Evolutionary conservation across 495 filamentous ascomycete genomes (phyloP), one percentile per base, ranked within the genome.

Genomic region (Penicillium simplicissimum): DNA sequence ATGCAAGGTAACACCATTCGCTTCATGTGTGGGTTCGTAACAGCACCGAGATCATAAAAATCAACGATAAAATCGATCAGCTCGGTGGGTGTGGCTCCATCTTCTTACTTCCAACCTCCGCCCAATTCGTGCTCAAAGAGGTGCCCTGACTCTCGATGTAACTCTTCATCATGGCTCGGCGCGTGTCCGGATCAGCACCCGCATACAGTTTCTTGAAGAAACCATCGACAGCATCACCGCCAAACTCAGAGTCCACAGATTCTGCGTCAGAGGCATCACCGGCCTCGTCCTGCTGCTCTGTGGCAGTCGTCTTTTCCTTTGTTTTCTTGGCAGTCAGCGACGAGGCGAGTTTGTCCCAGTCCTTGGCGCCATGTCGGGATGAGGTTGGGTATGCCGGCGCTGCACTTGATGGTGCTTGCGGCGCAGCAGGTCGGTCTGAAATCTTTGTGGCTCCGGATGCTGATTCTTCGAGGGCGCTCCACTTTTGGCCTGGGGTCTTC

Each of bases 151-250:
- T 97, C 78, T 98, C 95, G 23, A 85, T 74, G 67, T 90, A 98
- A 73, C 92, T 96, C 84, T 98, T 98, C 85, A 96, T 91, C 95
- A 98, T 98, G 3, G 95, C 95, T 4, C 92, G 84, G 66, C 84
- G 85, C 37, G 91, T 91, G 61, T 98, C 93, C 0, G 86, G 84
- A 55, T 90, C 87, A 0, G 92, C 89, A 55, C 80, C 80, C 62
- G 89, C 87, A 74, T 95, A 98, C 0, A 98, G 81, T 70, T 88
- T 88, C 81, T 96, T 94, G 82, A 98, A 98, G 77, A 98, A 98
- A 3, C 69, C 73, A 62, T 95, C 90, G 4, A 91, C 89, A n/a
- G 90, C 84, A 53, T 91, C 88, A 5, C 81, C 85, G 19, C 87
- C 84, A 17, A 88, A 84, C 8, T 88, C 85, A 4, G 83, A 82